Conservation (phyloP, 176 grass and related monocot species). For the Urochloa ruziziensis region DNA sequence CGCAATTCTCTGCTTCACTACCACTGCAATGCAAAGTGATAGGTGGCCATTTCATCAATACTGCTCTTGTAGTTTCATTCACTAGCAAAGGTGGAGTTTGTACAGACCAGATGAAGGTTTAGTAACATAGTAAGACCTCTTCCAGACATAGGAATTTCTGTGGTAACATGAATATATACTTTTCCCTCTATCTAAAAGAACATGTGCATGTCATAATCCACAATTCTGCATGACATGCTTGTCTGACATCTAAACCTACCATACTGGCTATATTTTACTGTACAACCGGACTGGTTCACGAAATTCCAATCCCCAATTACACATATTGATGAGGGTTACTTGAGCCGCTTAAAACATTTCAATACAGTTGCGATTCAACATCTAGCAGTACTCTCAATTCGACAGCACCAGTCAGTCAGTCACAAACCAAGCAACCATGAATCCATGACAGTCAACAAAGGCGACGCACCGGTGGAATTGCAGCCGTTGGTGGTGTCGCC, state of each 20-base stretch:
- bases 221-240: neutral
- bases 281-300: neutral
- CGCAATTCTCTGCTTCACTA: neutral
- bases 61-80: neutral
- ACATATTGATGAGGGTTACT: neutral
- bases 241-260: neutral
- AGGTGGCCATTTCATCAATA: neutral
- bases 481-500: conserved; percentile 79
- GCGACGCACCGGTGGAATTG: conserved; percentile 55
- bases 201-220: neutral
- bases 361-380: neutral
- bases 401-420: conserved; percentile 12
- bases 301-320: neutral
- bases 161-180: neutral
- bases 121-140: neutral
- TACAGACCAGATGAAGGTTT: neutral
- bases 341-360: neutral
- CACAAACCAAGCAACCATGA: neutral
- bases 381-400: neutral
- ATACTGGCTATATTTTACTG: neutral
- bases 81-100: neutral
- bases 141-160: neutral
- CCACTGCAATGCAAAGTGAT: neutral
- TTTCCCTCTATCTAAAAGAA: neutral
- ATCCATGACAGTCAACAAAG: neutral